These are phyloP conservation scores for Hordeum marinum DNA, from an alignment of 176 grass and related monocot genomes.

Conservation along the genomic window DNA sequence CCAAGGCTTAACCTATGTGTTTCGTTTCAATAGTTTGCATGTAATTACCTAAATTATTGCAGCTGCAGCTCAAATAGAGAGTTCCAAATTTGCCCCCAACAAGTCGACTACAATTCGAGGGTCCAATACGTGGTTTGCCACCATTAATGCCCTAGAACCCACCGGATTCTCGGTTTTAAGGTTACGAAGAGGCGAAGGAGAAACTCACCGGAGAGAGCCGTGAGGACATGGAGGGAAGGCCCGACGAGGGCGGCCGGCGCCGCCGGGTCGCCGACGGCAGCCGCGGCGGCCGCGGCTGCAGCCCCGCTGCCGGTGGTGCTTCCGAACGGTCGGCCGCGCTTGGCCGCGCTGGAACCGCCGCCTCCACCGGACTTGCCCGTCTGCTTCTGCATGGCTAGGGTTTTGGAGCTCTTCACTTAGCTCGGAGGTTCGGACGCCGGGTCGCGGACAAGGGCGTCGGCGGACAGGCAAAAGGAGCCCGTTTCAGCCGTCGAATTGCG, in stretches of 20 bases:
- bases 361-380: slow-evolving; percentile 65
- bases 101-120: background rate
- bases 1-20: background rate
- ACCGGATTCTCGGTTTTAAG: background rate
- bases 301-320: slow-evolving; percentile 55
- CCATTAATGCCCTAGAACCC: background rate
- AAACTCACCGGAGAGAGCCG: slow-evolving; percentile 51
- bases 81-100: background rate
- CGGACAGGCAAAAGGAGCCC: no score
- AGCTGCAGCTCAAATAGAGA: background rate
- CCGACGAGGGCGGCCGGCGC: slow-evolving; percentile 67
- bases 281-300: slow-evolving; percentile 17
- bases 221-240: slow-evolving; percentile 74
- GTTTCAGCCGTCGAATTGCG: no score
- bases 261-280: slow-evolving; percentile 40
- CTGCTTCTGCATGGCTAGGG: slow-evolving; percentile 71
- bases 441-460: no score
- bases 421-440: background rate
- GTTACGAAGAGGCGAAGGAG: background rate
- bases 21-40: background rate
- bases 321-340: slow-evolving; percentile 85
- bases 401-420: slow-evolving; percentile 20
- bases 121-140: background rate
- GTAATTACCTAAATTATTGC: background rate
- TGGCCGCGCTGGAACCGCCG: slow-evolving; percentile 59